Percentiles rank a stretch among this genome's conserved stretches.
Conservation (phyloP, 2,329 filamentous ascomycete species). For the Ophiobolus disseminans region DNA sequence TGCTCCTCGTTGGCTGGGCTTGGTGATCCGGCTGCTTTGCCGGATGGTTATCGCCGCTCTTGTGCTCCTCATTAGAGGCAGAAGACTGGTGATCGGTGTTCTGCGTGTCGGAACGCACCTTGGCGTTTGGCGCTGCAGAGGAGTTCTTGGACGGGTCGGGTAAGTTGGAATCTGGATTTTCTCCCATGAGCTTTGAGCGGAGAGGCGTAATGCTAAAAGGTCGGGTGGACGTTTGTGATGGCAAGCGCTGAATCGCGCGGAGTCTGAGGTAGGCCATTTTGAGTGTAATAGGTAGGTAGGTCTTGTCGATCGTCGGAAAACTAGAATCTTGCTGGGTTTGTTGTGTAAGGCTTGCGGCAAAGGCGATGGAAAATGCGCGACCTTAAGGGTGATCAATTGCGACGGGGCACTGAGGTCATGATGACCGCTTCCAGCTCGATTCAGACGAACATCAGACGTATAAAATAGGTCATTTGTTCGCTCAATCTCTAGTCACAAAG, state of each 20-base stretch:
- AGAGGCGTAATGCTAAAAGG: slow-evolving; percentile 15
- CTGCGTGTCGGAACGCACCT: slow-evolving; percentile 31
- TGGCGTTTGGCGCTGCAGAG: slow-evolving; percentile 28
- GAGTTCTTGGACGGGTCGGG: slow-evolving; percentile 27
- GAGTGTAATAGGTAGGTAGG: not conserved
- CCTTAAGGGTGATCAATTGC: not conserved
- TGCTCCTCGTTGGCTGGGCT: slow-evolving; percentile 36
- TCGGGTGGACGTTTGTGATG: slow-evolving; percentile 1
- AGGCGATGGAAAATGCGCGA: not conserved
- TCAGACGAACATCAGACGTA: not conserved
- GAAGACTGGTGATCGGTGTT: slow-evolving; percentile 41
- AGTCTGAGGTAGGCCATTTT: slow-evolving; percentile 8
- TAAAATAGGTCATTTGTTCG: no score
- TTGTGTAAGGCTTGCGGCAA: no score
- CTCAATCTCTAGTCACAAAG: no score
- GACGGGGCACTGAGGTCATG: slow-evolving; percentile 23
- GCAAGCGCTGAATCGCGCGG: slow-evolving; percentile 4
- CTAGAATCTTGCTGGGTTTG: no score
- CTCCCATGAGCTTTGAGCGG: slow-evolving; percentile 23
- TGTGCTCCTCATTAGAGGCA: slow-evolving; percentile 36
- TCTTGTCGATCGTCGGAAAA: no score
- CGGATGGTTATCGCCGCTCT: slow-evolving; percentile 44
- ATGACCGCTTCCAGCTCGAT: slow-evolving; percentile 15
- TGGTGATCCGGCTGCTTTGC: slow-evolving; percentile 50
- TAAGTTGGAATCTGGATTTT: slow-evolving; percentile 26